Evolutionary conservation across 1,139 yeast species (phyloP), one percentile per base, ranked within the genome.

Genomic region (Scheffersomyces titani): DNA sequence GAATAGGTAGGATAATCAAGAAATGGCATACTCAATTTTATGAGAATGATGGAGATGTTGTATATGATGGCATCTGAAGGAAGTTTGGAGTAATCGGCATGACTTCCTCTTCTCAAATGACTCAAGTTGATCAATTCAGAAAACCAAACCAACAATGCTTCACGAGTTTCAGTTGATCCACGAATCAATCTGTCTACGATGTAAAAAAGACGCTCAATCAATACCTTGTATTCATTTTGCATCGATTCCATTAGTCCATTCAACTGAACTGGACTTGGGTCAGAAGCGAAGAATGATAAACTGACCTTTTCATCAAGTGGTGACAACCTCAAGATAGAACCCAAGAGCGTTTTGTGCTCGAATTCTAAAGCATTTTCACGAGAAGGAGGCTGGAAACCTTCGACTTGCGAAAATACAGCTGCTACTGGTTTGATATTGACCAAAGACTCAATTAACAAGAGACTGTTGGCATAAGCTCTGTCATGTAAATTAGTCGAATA

Each of bases 71-170:
- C 94, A 74, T 93, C 93, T 6, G 92, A 80, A 1, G 97, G 86
- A 54, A 90, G 77, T 55, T 85, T 83, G 19, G 80, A 76, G 7
- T 84, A 82, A 65, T 90, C 88, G 3, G 94, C 90, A 70, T 90
- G 97, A 63, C 90, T 87, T 52, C 98, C 98, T 63, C 90, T 83
- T 72, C 98, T 85, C 65, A 91, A 82, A 72, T 93, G 98, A 69
- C 93, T 92, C 57, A 84, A 79, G 66, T 93, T 91, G 20, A 92
- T 82, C 51, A 92, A 80, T 47, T 81, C 82, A 2, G 89, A 89
- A 70, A 93, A 85, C 81, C 89, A 92, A 55, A 78, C 71, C 60
- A 94, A 73, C 54, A 93, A 69, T 51, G 77, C 86, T 48, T 74
- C 75, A 61, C 98, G 81, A 0, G 97, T 83, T 47, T 78, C 76